phyloP scores from a whole-genome alignment of 2,329 filamentous ascomycete species.

The Alternaria solani region DNA sequence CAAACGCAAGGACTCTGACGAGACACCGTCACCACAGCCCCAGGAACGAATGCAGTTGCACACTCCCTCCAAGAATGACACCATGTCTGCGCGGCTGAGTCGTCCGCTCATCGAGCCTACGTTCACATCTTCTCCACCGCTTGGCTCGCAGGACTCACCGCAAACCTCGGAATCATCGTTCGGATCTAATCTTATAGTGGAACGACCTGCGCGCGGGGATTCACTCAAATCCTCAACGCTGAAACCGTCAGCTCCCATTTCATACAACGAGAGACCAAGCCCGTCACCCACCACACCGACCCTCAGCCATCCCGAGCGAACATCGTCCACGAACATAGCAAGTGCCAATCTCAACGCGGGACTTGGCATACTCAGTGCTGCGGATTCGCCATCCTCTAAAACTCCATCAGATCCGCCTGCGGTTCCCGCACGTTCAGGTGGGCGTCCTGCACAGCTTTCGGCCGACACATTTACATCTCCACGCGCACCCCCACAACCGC shows the following conservation, averaged over 20 bases:
- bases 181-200: slow-evolving; percentile 50
- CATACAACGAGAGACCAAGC: slow-evolving; percentile 68
- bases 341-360: slow-evolving; percentile 51
- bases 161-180: slow-evolving; percentile 49
- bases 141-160: slow-evolving; percentile 48
- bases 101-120: slow-evolving; percentile 45
- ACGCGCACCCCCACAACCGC: slow-evolving; percentile 55
- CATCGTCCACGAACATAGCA: slow-evolving; percentile 44
- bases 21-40: slow-evolving; percentile 38
- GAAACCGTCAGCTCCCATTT: slow-evolving; percentile 54
- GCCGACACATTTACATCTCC: slow-evolving; percentile 56
- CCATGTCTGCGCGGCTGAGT: slow-evolving; percentile 47
- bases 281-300: slow-evolving; percentile 55
- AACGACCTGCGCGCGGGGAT: slow-evolving; percentile 66
- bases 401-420: slow-evolving; percentile 54
- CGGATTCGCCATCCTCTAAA: slow-evolving; percentile 53
- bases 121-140: slow-evolving; percentile 50
- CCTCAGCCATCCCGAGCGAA: slow-evolving; percentile 49
- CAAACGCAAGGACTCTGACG: slow-evolving; percentile 56
- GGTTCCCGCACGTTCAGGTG: slow-evolving; percentile 57
- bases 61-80: slow-evolving; percentile 51
- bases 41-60: slow-evolving; percentile 42
- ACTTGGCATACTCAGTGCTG: slow-evolving; percentile 52
- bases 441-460: slow-evolving; percentile 53
- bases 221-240: slow-evolving; percentile 58